Conservation (phyloP, 352 stramenopile genomes). For the Globisporangium iwayamae region DNA sequence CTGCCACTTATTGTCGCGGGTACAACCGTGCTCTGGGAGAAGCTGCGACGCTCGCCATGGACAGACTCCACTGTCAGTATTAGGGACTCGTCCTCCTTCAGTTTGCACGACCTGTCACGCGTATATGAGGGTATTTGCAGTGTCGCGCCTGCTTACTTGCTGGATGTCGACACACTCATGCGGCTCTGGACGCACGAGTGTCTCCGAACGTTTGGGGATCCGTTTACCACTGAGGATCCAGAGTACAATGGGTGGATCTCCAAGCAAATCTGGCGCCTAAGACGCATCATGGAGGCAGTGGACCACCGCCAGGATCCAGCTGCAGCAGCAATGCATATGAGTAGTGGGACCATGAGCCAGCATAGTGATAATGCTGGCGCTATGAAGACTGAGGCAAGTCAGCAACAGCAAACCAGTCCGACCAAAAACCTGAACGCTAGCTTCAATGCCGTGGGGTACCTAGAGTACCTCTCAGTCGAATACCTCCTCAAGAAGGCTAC, state of each 20-base stretch:
- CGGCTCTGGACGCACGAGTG: constrained; percentile 54
- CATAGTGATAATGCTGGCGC: background rate
- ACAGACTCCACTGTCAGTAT: background rate
- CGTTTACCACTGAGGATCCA: background rate
- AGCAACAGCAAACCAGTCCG: background rate
- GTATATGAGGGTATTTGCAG: constrained; percentile 49
- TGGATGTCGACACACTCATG: constrained; percentile 39
- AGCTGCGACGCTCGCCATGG: constrained; percentile 15
- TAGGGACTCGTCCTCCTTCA: constrained; percentile 12
- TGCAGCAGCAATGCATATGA: background rate
- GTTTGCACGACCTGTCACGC: constrained; percentile 42
- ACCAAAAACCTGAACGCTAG: constrained; percentile 2
- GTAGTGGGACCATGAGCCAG: too few species aligned
- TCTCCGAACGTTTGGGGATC: constrained; percentile 29
- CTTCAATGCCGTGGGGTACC: background rate
- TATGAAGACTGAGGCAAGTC: background rate
- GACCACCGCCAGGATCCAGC: constrained; percentile 6
- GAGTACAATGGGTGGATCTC: constrained; percentile 1
- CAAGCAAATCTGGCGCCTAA: constrained; percentile 17
- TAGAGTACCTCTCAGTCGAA: constrained; percentile 7
- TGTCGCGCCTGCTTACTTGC: constrained; percentile 29
- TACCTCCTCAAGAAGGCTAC: constrained; percentile 7
- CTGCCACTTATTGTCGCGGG: constrained; percentile 31
- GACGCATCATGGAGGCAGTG: constrained; percentile 23
- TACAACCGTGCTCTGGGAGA: constrained; percentile 55